These are phyloP conservation scores for Stephania yunnanensis DNA, from an alignment of 164 flowering plant species.

Conservation along the genomic window DNA sequence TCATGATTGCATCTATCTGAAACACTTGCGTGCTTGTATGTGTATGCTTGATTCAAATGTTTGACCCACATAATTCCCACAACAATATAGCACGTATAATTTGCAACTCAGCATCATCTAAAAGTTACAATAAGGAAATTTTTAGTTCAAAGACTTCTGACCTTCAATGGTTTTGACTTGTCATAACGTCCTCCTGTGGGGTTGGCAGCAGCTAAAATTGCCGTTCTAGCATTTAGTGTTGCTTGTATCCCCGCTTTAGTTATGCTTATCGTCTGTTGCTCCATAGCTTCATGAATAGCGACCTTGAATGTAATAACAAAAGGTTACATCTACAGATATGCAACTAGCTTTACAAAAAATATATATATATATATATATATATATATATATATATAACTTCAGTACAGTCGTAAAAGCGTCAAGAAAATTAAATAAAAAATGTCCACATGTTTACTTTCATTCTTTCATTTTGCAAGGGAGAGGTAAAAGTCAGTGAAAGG, in stretches of 20 bases:
- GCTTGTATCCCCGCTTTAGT: constrained; percentile 99
- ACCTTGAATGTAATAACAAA: constrained; percentile 40
- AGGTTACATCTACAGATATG: constrained; percentile 14
- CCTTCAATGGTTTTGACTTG: constrained; percentile 91
- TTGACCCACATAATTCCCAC: not conserved
- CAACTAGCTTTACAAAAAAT: not conserved
- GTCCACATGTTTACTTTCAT: not conserved
- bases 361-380: too few relatives aligned
- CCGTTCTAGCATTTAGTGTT: constrained; percentile 90
- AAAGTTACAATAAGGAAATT: not conserved
- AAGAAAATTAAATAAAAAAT: not conserved
- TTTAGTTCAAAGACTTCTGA: constrained; percentile 20
- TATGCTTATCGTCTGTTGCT: constrained; percentile 96
- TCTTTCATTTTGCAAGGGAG: not conserved
- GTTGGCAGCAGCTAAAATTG: constrained; percentile 94
- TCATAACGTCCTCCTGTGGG: constrained; percentile 98
- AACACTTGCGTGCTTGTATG: not conserved
- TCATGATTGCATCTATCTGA: not conserved
- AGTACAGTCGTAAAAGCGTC: not conserved
- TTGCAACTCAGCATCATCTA: not conserved
- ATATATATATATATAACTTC: not conserved
- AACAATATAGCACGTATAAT: not conserved
- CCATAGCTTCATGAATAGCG: constrained; percentile 99
- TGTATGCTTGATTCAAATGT: not conserved
- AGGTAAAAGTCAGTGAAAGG: not conserved